Base-by-base conservation (phyloP, 176 grass and related monocot genomes). In the Microstegium vimineum region DNA sequence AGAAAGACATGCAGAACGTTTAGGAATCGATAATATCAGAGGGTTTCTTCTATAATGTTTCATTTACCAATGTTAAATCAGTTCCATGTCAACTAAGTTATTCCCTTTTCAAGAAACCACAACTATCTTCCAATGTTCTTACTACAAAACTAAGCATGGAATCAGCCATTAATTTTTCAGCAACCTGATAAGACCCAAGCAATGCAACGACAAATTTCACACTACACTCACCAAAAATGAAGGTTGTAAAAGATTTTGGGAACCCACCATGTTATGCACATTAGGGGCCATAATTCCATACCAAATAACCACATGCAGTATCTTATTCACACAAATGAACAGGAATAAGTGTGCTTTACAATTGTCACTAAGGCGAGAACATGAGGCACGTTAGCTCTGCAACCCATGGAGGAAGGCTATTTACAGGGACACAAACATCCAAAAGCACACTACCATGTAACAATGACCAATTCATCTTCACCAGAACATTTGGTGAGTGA, bases 241-340 rank as follows among this genome's bases (percentile, higher is more conserved):
- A 31, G 40, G 10, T 34, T 26, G 25, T 5, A 62, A 62, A 68
- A 17, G 30, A 28, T 38, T 56, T 66, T 42, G 2, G 51, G 65
- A 10, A 49, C 15, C 20, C 2, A 71, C 23, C 5, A 79, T 76
- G 69, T 65, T 85, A n/a, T 65, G 52, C 26, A 81, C 64, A 81
- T 30, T 43, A 46, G 52, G 63, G 18, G 17, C 8, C 26, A 83
- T 79, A 26, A 0, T 51, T 81, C 25, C 41, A 71, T 20, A 66
- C 76, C 41, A 80, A 78, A 82, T 79, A 83, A 42, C 35, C 66
- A 86, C 17, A 79, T 22, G 78, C 2, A 13, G n/a, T 62, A 60
- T 74, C 73, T 90, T 90, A 86, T 90, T 74, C 74, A 86, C 83
- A 90, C 14, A 78, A 82, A 78, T 15, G 3, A 78, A 57, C 83